These are phyloP conservation scores for Metschnikowia continentalis DNA, from an alignment of 805 yeast genomes.

Conservation along the genomic window DNA sequence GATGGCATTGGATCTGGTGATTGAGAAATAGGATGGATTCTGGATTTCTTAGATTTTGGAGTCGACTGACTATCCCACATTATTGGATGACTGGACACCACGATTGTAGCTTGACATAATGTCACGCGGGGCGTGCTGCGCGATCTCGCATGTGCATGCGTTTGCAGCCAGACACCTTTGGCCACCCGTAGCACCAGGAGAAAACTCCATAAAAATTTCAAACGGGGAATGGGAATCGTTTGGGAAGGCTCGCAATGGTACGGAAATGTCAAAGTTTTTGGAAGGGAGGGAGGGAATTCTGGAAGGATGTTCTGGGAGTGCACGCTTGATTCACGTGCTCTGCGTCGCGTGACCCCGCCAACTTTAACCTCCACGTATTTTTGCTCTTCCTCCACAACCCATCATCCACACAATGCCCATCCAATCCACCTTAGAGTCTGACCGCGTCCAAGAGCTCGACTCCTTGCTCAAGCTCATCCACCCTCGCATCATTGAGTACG, in stretches of 20 bases:
- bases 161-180: not conserved
- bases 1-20: too few relatives aligned
- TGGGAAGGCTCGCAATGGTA: too few relatives aligned
- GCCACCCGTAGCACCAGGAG: too few relatives aligned
- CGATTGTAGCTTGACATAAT: constrained; percentile 15
- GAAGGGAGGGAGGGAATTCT: too few relatives aligned
- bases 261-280: too few relatives aligned
- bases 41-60: too few relatives aligned
- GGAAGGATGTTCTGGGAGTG: too few relatives aligned
- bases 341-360: not conserved
- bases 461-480: constrained; percentile 47
- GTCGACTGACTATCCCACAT: too few relatives aligned
- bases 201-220: too few relatives aligned
- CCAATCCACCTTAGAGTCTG: constrained; percentile 35
- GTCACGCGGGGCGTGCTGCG: constrained; percentile 14
- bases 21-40: too few relatives aligned
- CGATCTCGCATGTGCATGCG: not conserved
- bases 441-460: constrained; percentile 57
- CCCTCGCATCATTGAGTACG: constrained; percentile 50
- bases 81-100: not conserved
- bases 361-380: too few relatives aligned
- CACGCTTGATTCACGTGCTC: not conserved
- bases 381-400: not conserved
- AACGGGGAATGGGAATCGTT: too few relatives aligned
- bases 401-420: constrained; percentile 8